These are phyloP conservation scores for Tetramitus jugosus DNA, from an alignment of 208 protist genomes.

Conservation along the genomic window DNA sequence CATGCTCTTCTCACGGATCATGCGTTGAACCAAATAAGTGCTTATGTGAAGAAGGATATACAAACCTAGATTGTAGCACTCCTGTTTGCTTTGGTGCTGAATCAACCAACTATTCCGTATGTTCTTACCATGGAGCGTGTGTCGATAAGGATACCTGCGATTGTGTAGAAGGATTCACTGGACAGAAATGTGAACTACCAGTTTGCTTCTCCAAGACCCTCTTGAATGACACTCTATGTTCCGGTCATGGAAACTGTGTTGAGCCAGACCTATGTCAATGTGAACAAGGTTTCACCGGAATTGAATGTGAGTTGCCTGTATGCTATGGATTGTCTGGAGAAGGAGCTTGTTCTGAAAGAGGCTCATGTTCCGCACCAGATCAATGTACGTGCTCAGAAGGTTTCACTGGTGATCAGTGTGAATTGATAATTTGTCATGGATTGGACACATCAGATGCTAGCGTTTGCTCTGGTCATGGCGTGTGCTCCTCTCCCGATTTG, in stretches of 20 bases:
- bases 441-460: no score
- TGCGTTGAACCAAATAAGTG: neutral
- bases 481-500: neutral
- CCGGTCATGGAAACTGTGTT: neutral
- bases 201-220: no score
- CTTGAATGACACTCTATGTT: no score
- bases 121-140: neutral
- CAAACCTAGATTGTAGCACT: no score
- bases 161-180: neutral
- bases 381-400: neutral
- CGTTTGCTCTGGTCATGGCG: neutral
- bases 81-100: no score
- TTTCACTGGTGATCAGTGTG: neutral
- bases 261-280: no score
- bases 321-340: neutral
- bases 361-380: neutral
- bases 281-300: no score
- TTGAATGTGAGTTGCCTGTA: no score
- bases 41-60: no score
- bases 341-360: neutral
- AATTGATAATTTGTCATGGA: neutral
- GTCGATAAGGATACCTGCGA: neutral
- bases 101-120: neutral
- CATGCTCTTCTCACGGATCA: neutral
- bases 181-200: neutral